phyloP scores from a whole-genome alignment of 164 flowering plant genomes.

The Aristolochia fimbriata region DNA sequence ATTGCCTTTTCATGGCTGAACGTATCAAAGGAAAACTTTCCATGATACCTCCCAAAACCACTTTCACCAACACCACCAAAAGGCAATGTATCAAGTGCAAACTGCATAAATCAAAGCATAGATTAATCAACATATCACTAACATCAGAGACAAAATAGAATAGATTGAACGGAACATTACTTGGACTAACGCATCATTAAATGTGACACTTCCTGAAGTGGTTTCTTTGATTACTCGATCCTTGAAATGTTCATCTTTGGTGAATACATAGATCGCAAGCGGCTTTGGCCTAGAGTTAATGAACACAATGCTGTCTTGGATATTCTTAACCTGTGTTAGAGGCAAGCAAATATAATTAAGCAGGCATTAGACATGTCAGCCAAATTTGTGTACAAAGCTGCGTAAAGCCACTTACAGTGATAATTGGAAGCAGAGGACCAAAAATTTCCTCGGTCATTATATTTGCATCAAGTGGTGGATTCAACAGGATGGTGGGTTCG shows the following conservation, averaged over 20 bases:
- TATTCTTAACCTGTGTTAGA: constrained; percentile 48
- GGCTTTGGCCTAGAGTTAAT: constrained; percentile 73
- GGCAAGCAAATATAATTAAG: background rate
- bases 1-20: constrained; percentile 88
- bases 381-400: background rate
- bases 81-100: constrained; percentile 46
- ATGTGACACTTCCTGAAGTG: constrained; percentile 70
- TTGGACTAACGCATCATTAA: constrained; percentile 68
- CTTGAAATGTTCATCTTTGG: constrained; percentile 48
- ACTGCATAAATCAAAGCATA: constrained; percentile 32
- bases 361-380: background rate
- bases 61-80: constrained; percentile 93
- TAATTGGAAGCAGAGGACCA: constrained; percentile 88
- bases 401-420: constrained; percentile 44
- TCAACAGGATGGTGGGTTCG: constrained; percentile 77
- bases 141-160: background rate
- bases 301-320: constrained; percentile 79
- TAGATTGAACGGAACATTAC: constrained; percentile 20
- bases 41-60: constrained; percentile 86
- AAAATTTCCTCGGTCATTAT: constrained; percentile 89
- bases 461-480: constrained; percentile 75
- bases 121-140: background rate
- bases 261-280: constrained; percentile 67
- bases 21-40: constrained; percentile 80
- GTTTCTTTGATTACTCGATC: constrained; percentile 42